These are phyloP conservation scores for Rhodotorula sp. DNA, from an alignment of 1,284 basidiomycete species.

Conservation along the genomic window DNA sequence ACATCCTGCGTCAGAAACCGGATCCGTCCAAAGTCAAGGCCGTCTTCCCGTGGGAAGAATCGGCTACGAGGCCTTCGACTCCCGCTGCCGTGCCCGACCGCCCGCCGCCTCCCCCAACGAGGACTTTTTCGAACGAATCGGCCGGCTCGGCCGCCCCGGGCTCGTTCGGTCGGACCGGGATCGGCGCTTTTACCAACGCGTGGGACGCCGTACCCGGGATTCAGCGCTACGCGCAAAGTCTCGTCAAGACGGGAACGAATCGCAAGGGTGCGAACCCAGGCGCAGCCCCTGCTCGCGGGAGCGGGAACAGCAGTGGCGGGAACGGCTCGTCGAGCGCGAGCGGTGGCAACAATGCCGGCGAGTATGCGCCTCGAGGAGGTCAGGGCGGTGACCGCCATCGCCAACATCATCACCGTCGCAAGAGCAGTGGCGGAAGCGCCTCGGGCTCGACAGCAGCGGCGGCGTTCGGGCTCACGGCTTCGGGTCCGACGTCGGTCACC, in stretches of 20 bases:
- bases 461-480: neutral
- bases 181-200: slow-evolving; percentile 61
- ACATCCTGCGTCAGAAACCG: slow-evolving; percentile 56
- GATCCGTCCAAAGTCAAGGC: slow-evolving; percentile 69
- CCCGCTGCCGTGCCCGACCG: slow-evolving; percentile 65
- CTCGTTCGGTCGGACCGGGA: slow-evolving; percentile 47
- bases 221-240: slow-evolving; percentile 65
- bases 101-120: slow-evolving; percentile 45
- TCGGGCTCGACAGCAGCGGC: neutral
- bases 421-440: slow-evolving; percentile 4
- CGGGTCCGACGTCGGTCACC: neutral
- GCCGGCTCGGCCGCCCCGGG: slow-evolving; percentile 54
- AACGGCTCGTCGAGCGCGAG: slow-evolving; percentile 5
- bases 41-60: slow-evolving; percentile 93
- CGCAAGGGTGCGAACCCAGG: neutral
- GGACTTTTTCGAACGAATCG: slow-evolving; percentile 39
- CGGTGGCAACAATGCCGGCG: neutral
- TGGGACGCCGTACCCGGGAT: slow-evolving; percentile 80
- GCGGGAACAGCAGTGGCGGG: neutral
- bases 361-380: neutral
- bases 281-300: neutral
- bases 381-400: neutral
- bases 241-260: slow-evolving; percentile 53
- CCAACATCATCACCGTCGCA: slow-evolving; percentile 1
- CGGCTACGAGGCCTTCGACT: slow-evolving; percentile 43